Percentiles rank a stretch among this genome's conserved stretches.
phyloP scores from a whole-genome alignment of 2,329 filamentous ascomycete species.

The Aspergillus spinulosporus region DNA sequence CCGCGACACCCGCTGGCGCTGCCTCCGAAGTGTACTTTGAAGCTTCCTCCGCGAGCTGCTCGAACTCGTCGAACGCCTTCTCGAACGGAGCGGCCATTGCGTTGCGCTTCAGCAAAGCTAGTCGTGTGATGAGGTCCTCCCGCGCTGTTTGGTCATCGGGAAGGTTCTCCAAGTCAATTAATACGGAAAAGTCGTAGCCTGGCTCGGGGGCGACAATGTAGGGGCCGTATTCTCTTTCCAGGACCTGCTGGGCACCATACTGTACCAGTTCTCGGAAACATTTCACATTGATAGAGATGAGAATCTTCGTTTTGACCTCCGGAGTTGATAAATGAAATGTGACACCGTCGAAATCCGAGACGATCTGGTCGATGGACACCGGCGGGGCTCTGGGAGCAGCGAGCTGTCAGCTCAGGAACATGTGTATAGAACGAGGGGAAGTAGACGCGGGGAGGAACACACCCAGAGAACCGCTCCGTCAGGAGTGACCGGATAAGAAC shows the following conservation, averaged over 20 bases:
- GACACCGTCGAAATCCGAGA: slow-evolving; percentile 98
- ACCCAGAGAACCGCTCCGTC: slow-evolving; percentile 91
- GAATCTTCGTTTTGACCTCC: slow-evolving; percentile 87
- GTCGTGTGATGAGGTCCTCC: slow-evolving; percentile 81
- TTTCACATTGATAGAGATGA: slow-evolving; percentile 91
- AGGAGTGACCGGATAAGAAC: slow-evolving; percentile 95
- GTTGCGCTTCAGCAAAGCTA: slow-evolving; percentile 93
- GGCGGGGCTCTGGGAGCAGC: slow-evolving; percentile 67
- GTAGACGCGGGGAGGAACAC: slow-evolving; percentile 30
- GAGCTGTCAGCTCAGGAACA: slow-evolving; percentile 41
- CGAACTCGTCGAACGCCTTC: slow-evolving; percentile 91
- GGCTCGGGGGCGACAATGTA: slow-evolving; percentile 85
- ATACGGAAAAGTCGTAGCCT: slow-evolving; percentile 93
- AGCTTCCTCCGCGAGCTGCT: slow-evolving; percentile 80
- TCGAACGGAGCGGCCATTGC: slow-evolving; percentile 99
- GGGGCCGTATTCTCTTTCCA: slow-evolving; percentile 90
- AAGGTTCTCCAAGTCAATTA: slow-evolving; percentile 83
- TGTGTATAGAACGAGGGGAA: slow-evolving; percentile 32
- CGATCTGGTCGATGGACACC: slow-evolving; percentile 91
- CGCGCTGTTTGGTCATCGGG: slow-evolving; percentile 81
- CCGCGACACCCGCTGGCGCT: slow-evolving; percentile 82
- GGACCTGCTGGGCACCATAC: slow-evolving; percentile 88
- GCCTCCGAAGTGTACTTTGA: slow-evolving; percentile 91
- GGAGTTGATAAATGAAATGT: slow-evolving; percentile 98
- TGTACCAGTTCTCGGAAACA: slow-evolving; percentile 90